A percentile compares a stretch with the other conserved stretches of the same genome.
These are phyloP conservation scores for Sonneratia caseolaris DNA, from an alignment of 345 rosid species.

Conservation along the genomic window DNA sequence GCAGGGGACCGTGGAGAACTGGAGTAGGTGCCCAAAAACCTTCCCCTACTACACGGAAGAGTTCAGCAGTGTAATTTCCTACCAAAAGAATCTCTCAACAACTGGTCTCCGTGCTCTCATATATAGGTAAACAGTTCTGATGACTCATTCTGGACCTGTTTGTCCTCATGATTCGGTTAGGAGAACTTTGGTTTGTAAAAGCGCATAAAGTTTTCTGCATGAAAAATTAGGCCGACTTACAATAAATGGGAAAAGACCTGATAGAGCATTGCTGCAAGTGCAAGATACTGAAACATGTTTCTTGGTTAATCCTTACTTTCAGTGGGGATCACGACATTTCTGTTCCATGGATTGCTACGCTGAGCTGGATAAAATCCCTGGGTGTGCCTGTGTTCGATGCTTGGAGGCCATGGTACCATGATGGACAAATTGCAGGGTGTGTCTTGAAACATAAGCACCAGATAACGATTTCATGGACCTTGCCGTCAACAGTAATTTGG, in stretches of 20 bases:
- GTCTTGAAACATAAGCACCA: too few relatives aligned
- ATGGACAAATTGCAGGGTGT: constrained; percentile 31
- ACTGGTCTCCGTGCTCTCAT: too few relatives aligned
- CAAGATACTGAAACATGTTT: background rate
- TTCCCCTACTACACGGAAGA: too few relatives aligned
- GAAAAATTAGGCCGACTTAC: background rate
- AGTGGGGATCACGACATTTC: constrained; percentile 31
- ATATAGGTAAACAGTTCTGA: too few relatives aligned
- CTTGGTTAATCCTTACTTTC: background rate
- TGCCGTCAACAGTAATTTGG: too few relatives aligned
- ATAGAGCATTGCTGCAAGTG: background rate
- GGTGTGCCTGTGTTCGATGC: constrained; percentile 16
- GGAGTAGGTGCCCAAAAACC: too few relatives aligned
- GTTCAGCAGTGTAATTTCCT: too few relatives aligned
- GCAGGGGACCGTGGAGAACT: too few relatives aligned
- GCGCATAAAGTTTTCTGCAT: background rate
- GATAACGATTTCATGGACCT: too few relatives aligned
- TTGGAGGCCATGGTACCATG: constrained; percentile 28
- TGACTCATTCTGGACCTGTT: too few relatives aligned
- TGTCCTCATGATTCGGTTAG: background rate
- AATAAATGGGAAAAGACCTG: too few relatives aligned
- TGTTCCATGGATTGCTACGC: constrained; percentile 22
- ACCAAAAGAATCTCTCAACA: too few relatives aligned
- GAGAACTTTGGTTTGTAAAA: background rate
- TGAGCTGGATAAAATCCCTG: constrained; percentile 24